Conservation (phyloP, 202 grass and related monocot genomes). For the Cymbopogon flexuosus region DNA sequence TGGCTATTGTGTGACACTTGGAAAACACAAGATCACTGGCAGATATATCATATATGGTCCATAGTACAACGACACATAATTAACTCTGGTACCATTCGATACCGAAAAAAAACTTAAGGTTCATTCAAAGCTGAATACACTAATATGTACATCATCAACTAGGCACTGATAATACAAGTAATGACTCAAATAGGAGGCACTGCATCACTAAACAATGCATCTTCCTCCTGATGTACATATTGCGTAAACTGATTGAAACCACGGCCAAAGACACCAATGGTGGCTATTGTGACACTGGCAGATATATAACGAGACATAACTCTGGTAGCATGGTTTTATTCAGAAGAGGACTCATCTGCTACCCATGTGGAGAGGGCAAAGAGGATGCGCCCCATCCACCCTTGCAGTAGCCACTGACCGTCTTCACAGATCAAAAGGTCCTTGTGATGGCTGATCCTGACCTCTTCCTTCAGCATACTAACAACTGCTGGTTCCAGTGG, state of each 20-base stretch:
- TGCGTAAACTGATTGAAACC: background rate
- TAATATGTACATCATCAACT: background rate
- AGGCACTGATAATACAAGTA: background rate
- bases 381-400: slow-evolving; percentile 72
- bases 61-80: too few species aligned
- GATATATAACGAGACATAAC: background rate
- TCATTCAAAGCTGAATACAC: background rate
- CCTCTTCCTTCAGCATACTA: slow-evolving; percentile 31
- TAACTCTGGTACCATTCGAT: too few species aligned
- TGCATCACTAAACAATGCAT: background rate
- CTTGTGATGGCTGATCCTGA: slow-evolving; percentile 48
- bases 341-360: background rate
- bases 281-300: background rate
- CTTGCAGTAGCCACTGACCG: slow-evolving; percentile 58
- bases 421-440: slow-evolving; percentile 56
- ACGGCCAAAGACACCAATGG: background rate
- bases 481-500: slow-evolving; percentile 40
- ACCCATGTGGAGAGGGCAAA: slow-evolving; percentile 53
- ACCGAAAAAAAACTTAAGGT: too few species aligned
- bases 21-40: too few species aligned
- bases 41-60: too few species aligned
- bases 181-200: background rate
- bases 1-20: too few species aligned
- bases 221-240: background rate
- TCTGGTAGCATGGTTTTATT: background rate